Evolutionary conservation across 75 land plant species (phyloP), one percentile per base, ranked within the genome.

Genomic region (Pseudotsuga menziesii): DNA sequence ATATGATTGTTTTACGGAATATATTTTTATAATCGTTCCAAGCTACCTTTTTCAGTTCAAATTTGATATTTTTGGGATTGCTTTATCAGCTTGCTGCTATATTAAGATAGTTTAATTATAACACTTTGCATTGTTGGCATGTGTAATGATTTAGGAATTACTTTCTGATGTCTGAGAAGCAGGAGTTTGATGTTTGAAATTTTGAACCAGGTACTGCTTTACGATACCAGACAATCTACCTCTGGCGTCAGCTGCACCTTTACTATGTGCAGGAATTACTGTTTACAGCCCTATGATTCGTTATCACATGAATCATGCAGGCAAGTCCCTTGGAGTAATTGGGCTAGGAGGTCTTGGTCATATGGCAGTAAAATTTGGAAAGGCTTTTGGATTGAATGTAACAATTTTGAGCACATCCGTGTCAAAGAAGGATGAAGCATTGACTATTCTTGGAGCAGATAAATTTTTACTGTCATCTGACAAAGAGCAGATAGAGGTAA

Each of bases 291-390:
- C 98, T 22, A 95, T 95, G 98, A 86, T 88, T 60, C 88, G 83
- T 64, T 86, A 89, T 77, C 82, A 85, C 15, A 95, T 93, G 91
- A 93, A 91, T 72, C 90, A 87, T 66, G 81, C 93, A 23, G 98
- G 96, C 2, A 93, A 91, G 75, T 78, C 85, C 39, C 79, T 95
- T 27, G 98, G 98, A 29, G 96, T 95, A 13, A 80, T 95, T 76
- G 98, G 98, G 14, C 85, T 95, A 12, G 98, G 98, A 61, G 98
- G 98, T 9, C 85, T 93, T 32, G 98, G 98, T 22, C 98, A 95
- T 82, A 78, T 95, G 91, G 98, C 98, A 12, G 92, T 91, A 35
- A 88, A 86, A 75, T 94, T 94, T 85, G 96, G 92, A 32, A 91
- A 94, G 76, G 91, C 96, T 41, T 93, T 95, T 79, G 98, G 98